A percentile compares a stretch with the other conserved stretches of the same genome.
phyloP scores from a whole-genome alignment of 1,284 basidiomycete genomes.

The Ceratobasidium sp. region DNA sequence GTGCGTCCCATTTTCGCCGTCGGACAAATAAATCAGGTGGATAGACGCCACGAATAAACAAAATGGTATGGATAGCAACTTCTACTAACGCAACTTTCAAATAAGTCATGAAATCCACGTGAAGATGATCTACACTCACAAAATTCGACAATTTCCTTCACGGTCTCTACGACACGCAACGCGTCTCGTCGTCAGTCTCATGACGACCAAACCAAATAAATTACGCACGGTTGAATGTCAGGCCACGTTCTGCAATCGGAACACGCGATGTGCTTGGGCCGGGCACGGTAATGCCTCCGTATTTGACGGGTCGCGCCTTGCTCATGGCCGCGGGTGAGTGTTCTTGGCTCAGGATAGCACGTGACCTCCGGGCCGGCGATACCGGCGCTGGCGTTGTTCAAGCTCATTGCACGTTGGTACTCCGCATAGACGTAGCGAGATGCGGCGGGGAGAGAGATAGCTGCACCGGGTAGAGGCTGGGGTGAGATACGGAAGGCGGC shows the following conservation, averaged over 20 bases:
- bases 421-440: slow-evolving; percentile 1
- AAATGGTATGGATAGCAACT: slow-evolving; percentile 88
- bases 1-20: slow-evolving; percentile 85
- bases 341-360: not conserved
- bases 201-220: not conserved
- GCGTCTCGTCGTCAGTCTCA: not conserved
- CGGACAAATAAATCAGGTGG: slow-evolving; percentile 86
- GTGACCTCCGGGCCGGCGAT: not conserved
- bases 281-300: not conserved
- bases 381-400: not conserved
- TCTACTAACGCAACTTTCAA: slow-evolving; percentile 69
- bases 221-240: slow-evolving; percentile 29
- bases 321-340: not conserved
- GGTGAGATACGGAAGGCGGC: not conserved
- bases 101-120: not conserved
- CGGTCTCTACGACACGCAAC: slow-evolving; percentile 20
- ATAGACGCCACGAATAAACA: slow-evolving; percentile 90
- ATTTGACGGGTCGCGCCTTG: not conserved
- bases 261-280: not conserved
- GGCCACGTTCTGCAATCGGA: not conserved
- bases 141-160: slow-evolving; percentile 29
- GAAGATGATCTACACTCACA: not conserved
- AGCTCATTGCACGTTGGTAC: not conserved
- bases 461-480: not conserved
- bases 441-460: not conserved